These are phyloP conservation scores for Alternaria arbusti DNA, from an alignment of 2,329 filamentous ascomycete species.

Conservation along the genomic window DNA sequence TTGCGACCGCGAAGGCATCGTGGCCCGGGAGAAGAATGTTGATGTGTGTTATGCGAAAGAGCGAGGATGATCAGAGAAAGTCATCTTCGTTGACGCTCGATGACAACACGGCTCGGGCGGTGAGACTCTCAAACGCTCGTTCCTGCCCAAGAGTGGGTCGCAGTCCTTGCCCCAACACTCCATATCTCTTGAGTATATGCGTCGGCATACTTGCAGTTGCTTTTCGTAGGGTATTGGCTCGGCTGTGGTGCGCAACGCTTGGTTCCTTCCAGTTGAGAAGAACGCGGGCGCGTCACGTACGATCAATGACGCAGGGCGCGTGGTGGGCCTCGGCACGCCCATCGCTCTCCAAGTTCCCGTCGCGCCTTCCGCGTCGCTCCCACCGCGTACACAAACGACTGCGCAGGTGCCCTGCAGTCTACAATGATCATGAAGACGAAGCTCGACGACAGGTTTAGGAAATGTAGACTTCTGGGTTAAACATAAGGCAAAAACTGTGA, in stretches of 20 bases:
- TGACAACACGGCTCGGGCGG: slow-evolving; percentile 5
- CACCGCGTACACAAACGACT: background rate
- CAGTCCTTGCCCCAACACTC: background rate
- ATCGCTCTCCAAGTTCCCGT: background rate
- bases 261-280: slow-evolving; percentile 14
- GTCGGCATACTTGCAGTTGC: slow-evolving; percentile 20
- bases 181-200: background rate
- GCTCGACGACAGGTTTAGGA: too few relatives aligned
- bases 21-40: background rate
- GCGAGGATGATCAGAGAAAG: background rate
- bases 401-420: background rate
- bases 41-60: background rate
- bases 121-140: slow-evolving; percentile 3
- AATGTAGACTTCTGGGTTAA: too few relatives aligned
- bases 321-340: background rate
- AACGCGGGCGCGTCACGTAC: background rate
- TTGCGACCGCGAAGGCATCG: slow-evolving; percentile 3
- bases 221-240: background rate
- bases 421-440: background rate
- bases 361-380: background rate
- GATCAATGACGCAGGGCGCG: background rate
- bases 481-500: background rate
- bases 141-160: slow-evolving; percentile 8
- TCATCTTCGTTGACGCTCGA: slow-evolving; percentile 9
- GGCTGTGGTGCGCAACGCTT: background rate